Evolutionary conservation across 2,329 filamentous ascomycete genomes (phyloP).

Genomic region (Colletotrichum lindemuthianum): DNA sequence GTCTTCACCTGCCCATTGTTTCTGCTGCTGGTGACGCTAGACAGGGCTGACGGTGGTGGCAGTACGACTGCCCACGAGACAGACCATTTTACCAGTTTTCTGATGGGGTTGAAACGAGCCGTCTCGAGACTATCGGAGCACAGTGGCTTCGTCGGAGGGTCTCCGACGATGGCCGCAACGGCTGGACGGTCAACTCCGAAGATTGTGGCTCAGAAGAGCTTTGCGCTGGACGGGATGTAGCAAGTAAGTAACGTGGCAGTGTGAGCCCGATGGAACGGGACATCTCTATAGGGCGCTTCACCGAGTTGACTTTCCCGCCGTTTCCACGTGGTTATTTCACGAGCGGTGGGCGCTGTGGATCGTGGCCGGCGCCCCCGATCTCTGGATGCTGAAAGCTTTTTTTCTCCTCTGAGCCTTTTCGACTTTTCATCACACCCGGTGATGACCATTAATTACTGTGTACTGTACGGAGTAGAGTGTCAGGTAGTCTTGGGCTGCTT

Average conservation of each 20-base stretch:
- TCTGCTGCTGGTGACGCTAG: not conserved
- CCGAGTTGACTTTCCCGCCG: too few species aligned
- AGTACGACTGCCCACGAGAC: not conserved
- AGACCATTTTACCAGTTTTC: constrained; percentile 1
- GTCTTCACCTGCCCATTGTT: not conserved
- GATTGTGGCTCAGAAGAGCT: too few species aligned
- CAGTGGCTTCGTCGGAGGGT: constrained; percentile 2
- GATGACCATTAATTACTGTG: too few species aligned
- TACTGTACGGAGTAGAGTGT: not conserved
- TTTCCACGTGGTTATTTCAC: too few species aligned
- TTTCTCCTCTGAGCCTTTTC: not conserved
- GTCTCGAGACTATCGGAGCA: constrained; percentile 6
- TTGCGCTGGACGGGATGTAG: too few species aligned
- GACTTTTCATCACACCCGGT: too few species aligned
- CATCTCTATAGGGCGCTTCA: too few species aligned
- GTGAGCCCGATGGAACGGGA: too few species aligned
- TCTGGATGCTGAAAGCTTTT: not conserved
- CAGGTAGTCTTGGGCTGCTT: not conserved
- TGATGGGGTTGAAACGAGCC: constrained; percentile 11
- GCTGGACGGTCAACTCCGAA: constrained; percentile 13
- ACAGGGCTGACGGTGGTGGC: not conserved
- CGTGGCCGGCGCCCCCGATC: too few species aligned
- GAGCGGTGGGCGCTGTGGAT: too few species aligned
- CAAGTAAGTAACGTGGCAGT: too few species aligned
- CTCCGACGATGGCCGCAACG: not conserved